Percentiles rank a stretch among this genome's conserved stretches.
These are phyloP conservation scores for Trichoderma sp. DNA, from an alignment of 2,329 filamentous ascomycete species.

Conservation along the genomic window DNA sequence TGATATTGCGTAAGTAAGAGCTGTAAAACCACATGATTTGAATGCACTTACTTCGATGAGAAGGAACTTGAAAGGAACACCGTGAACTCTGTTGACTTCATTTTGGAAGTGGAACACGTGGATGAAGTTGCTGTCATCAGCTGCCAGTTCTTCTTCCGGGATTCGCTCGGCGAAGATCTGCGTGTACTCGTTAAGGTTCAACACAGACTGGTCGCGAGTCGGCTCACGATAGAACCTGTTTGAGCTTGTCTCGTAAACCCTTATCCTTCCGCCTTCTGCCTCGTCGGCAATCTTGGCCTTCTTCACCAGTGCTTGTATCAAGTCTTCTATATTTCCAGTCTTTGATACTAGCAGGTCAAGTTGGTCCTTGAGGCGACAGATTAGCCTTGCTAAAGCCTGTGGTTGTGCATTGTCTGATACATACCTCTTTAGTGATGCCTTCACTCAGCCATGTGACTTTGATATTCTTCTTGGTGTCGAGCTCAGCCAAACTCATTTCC, in stretches of 20 bases:
- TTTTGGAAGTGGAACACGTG: conserved; percentile 90
- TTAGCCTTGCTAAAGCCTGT: not conserved
- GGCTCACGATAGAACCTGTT: conserved; percentile 84
- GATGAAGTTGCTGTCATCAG: conserved; percentile 58
- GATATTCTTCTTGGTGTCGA: conserved; percentile 86
- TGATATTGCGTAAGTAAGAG: conserved; percentile 16
- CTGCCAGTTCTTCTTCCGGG: conserved; percentile 67
- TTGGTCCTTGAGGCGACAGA: conserved; percentile 53
- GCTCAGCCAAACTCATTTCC: conserved; percentile 88
- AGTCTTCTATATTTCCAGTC: conserved; percentile 73
- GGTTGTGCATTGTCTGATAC: conserved; percentile 21
- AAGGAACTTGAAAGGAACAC: conserved; percentile 87
- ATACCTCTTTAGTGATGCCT: conserved; percentile 84
- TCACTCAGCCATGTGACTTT: conserved; percentile 84
- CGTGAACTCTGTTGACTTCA: conserved; percentile 79
- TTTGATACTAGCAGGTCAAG: conserved; percentile 85
- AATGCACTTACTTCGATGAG: conserved; percentile 64
- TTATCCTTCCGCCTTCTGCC: conserved; percentile 62
- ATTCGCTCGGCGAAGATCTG: conserved; percentile 77
- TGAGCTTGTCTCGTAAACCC: conserved; percentile 78
- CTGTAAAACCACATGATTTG: not conserved
- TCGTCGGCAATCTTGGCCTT: conserved; percentile 79
- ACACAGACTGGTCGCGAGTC: conserved; percentile 65
- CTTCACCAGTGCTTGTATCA: conserved; percentile 72
- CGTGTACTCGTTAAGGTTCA: conserved; percentile 81